Evolutionary conservation across 2,329 filamentous ascomycete species (phyloP).

Genomic region (Fusarium pseudocircinatum): DNA sequence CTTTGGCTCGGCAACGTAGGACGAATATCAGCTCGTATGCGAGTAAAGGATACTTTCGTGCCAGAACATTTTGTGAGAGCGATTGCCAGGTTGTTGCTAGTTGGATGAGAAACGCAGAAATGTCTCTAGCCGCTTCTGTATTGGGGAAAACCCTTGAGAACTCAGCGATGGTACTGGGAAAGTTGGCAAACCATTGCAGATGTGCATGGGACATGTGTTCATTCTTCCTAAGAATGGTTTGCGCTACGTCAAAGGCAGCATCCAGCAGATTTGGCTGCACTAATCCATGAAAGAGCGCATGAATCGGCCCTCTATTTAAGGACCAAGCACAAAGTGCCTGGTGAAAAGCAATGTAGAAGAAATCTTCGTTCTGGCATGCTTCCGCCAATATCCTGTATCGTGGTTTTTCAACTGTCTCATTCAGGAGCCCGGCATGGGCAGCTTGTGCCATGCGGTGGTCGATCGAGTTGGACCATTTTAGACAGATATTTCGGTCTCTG

Average conservation of each 20-base stretch:
- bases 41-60: slow-evolving; percentile 43
- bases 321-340: slow-evolving; percentile 71
- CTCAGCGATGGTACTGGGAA: slow-evolving; percentile 33
- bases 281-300: slow-evolving; percentile 35
- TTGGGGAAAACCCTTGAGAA: slow-evolving; percentile 11
- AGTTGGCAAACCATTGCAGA: slow-evolving; percentile 45
- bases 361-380: slow-evolving; percentile 66
- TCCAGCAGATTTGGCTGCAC: slow-evolving; percentile 25
- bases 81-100: slow-evolving; percentile 38
- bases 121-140: slow-evolving; percentile 1
- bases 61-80: slow-evolving; percentile 10
- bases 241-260: slow-evolving; percentile 34
- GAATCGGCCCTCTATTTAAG: slow-evolving; percentile 48
- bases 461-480: slow-evolving; percentile 24
- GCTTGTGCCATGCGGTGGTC: slow-evolving; percentile 36
- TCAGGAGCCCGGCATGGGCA: slow-evolving; percentile 23
- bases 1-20: slow-evolving; percentile 42
- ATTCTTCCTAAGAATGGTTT: slow-evolving; percentile 37
- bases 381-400: slow-evolving; percentile 65
- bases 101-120: slow-evolving; percentile 38
- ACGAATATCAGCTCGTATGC: slow-evolving; percentile 36
- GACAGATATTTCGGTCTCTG: not conserved
- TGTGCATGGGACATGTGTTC: slow-evolving; percentile 33
- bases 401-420: slow-evolving; percentile 52
- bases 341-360: slow-evolving; percentile 72